Conservation (phyloP, 2,329 filamentous ascomycete species). For the Gaeumannomyces sp. region DNA sequence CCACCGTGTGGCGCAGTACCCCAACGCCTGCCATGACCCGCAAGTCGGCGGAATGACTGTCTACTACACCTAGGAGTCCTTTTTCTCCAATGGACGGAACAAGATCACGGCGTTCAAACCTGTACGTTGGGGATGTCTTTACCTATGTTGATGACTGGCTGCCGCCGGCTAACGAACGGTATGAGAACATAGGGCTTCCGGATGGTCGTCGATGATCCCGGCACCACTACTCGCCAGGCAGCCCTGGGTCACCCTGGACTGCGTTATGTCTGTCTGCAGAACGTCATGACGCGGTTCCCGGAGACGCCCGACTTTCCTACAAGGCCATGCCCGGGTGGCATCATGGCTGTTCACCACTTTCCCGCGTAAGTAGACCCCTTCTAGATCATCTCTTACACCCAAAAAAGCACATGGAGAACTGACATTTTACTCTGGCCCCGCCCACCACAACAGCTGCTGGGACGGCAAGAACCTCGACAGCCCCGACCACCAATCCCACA, state of each 20-base stretch:
- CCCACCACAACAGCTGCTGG: conserved; percentile 40
- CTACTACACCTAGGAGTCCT: conserved; percentile 35
- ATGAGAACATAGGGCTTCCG: conserved; percentile 30
- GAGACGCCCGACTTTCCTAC: conserved; percentile 35
- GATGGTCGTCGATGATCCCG: conserved; percentile 34
- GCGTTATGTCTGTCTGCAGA: conserved; percentile 30
- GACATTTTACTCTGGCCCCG: conserved; percentile 10
- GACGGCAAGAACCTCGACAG: conserved; percentile 51
- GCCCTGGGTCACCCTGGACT: too few species aligned
- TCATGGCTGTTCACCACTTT: conserved; percentile 37
- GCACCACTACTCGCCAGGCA: conserved; percentile 14
- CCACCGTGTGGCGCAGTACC: conserved; percentile 27
- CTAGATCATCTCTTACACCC: neutral
- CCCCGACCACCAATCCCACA: conserved; percentile 37
- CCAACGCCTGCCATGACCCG: conserved; percentile 11
- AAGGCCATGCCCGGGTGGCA: conserved; percentile 31
- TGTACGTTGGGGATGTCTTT: conserved; percentile 20
- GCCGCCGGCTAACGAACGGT: too few species aligned
- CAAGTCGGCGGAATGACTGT: conserved; percentile 31
- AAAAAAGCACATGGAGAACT: neutral
- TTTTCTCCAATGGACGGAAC: conserved; percentile 31
- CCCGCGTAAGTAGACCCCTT: conserved; percentile 25
- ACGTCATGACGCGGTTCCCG: conserved; percentile 32
- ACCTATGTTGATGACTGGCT: too few species aligned
- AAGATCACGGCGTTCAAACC: conserved; percentile 35